Evolutionary conservation across 352 stramenopile genomes (phyloP), one percentile per base, ranked within the genome.

Genomic region (Pythium utonaiense): DNA sequence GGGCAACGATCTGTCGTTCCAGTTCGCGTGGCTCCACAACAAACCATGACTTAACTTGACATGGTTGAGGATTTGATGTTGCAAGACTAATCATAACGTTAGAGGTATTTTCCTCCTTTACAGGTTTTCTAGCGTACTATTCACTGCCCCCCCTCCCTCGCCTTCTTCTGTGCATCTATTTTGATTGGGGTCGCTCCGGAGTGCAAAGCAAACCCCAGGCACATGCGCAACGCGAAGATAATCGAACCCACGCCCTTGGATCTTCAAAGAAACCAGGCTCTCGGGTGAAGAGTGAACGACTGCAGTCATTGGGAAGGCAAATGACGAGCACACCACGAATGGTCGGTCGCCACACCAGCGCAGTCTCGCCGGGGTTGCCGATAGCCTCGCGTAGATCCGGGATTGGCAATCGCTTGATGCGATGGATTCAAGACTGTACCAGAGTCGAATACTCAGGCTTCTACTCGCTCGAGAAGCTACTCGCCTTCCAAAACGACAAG

Each of bases 1-100:
- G 52, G 60, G 53, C 33, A 57, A 62, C 38, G 53, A 62, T 47
- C 33, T 67, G 25, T 49, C 53, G 10, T 67, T 67, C 38, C 41
- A 27, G 3, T 67, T 67, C 17, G 27, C 38, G 1, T 67, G 60
- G 60, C 30, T 66, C 3, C 19, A 19, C n/a, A 47, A 47, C 6
- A 47, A 6, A 5, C 40, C n/a, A n/a, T n/a, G n/a, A 47, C 1
- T 47, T 27, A 19, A 19, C 2, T 47, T 25, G n/a, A 10, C n/a
- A n/a, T n/a, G n/a, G n/a, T n/a, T n/a, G n/a, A n/a, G n/a, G n/a
- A n/a, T n/a, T n/a, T n/a, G n/a, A n/a, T n/a, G n/a, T n/a, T n/a
- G n/a, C n/a, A n/a, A n/a, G n/a, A n/a, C n/a, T n/a, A n/a, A n/a
- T n/a, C n/a, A n/a, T n/a, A n/a, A n/a, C n/a, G n/a, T n/a, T n/a